A percentile compares a stretch with the other conserved stretches of the same genome.
These are phyloP conservation scores for Linum lewisii DNA, from an alignment of 345 rosid species.

Conservation along the genomic window DNA sequence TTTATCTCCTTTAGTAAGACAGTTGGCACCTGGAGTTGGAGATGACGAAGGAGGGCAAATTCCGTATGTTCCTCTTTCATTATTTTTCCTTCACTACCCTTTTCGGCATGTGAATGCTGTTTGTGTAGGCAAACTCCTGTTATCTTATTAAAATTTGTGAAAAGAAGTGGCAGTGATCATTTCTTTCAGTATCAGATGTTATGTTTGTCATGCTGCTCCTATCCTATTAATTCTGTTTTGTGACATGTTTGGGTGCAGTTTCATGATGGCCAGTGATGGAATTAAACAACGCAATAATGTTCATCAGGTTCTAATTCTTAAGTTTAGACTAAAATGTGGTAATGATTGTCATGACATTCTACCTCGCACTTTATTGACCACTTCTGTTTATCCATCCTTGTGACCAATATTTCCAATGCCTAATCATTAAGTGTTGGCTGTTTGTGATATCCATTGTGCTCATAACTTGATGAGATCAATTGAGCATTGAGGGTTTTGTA, in stretches of 20 bases:
- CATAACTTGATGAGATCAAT: neutral
- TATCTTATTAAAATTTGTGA: neutral
- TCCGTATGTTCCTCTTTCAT: constrained; percentile 50
- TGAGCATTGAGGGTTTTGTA: neutral
- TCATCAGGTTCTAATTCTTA: constrained; percentile 40
- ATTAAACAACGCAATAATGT: constrained; percentile 44
- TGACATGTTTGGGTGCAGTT: constrained; percentile 34
- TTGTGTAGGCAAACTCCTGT: too few relatives aligned
- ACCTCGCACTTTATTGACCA: too few relatives aligned
- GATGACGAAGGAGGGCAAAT: constrained; percentile 47
- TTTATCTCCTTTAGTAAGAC: constrained; percentile 72
- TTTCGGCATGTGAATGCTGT: neutral
- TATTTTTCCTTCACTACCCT: neutral
- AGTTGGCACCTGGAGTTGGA: constrained; percentile 52
- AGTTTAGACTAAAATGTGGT: constrained; percentile 7
- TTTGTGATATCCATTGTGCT: neutral
- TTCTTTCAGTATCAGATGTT: neutral
- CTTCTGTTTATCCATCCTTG: too few relatives aligned
- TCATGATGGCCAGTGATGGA: constrained; percentile 89
- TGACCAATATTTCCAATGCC: neutral
- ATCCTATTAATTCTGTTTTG: neutral
- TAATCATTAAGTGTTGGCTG: neutral
- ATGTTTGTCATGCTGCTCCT: too few relatives aligned
- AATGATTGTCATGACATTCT: neutral
- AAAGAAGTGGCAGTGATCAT: neutral